These are phyloP conservation scores for Parachlorella kessleri DNA, from an alignment of 139 green algal genomes.

Conservation along the genomic window DNA sequence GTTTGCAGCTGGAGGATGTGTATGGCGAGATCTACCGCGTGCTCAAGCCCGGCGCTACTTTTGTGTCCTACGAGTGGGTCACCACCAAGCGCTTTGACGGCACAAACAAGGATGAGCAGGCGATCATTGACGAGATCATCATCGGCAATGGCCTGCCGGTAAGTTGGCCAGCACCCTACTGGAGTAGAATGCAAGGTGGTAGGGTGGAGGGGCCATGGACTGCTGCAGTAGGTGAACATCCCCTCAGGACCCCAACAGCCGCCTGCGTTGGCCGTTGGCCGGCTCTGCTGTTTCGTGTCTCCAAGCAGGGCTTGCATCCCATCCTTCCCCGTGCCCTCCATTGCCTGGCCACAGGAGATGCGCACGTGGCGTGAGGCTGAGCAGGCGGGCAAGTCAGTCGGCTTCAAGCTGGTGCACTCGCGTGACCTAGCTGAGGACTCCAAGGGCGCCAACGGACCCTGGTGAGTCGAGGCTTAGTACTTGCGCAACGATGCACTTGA, in stretches of 20 bases:
- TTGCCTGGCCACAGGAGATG: no score
- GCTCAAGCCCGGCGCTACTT: constrained; percentile 91
- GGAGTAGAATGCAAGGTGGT: no score
- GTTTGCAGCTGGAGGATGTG: constrained; percentile 72
- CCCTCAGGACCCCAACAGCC: no score
- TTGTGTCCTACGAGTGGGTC: constrained; percentile 98
- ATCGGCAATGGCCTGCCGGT: constrained; percentile 96
- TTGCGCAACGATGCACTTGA: no score
- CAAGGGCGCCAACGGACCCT: constrained; percentile 9
- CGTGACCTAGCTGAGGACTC: constrained; percentile 62
- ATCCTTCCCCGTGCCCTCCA: no score
- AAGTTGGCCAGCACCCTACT: constrained; percentile 15
- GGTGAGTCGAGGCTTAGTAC: no score
- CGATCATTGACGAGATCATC: constrained; percentile 96
- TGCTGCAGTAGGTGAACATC: no score
- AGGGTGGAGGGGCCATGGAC: no score
- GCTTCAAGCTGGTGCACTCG: constrained; percentile 73
- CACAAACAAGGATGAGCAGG: constrained; percentile 85
- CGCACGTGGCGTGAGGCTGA: constrained; percentile 83
- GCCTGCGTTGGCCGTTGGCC: no score
- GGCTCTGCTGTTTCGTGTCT: no score
- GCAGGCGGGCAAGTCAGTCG: constrained; percentile 79
- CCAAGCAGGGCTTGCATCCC: no score
- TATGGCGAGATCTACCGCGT: constrained; percentile 93
- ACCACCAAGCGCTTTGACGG: constrained; percentile 85